Evolutionary conservation across 371 early-diverging fungal genomes (phyloP), one percentile per base, ranked within the genome.

Genomic region (Rhizopus stolonifer): DNA sequence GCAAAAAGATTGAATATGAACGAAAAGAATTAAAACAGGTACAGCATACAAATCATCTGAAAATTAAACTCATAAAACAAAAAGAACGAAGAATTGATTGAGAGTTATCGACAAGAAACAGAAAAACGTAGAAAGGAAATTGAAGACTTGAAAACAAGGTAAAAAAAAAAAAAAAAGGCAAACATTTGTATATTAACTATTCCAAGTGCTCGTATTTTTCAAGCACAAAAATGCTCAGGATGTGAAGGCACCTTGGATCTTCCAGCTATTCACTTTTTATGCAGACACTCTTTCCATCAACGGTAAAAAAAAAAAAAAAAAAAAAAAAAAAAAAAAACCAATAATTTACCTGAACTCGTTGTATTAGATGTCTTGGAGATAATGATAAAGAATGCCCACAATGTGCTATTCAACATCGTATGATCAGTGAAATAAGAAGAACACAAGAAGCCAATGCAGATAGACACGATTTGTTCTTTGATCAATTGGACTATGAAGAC

Each of bases 251-350:
- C 85, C 29, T 71, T 97, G 33, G 94, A 95, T 55, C 63, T 97
- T 38, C 98, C 98, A 0, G 86, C 89, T 15, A 78, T 95, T 0
- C 94, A 95, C 62, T 97, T 95, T 61, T 65, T 94, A 57, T 97
- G 98, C 74, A 80, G 86, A 47, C 96, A 97, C 51, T 91, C 94
- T 38, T 97, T 85, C 60, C 98, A 97, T 72, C 89, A 88, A 58
- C 73, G 93, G 70, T 94, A 81, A 43, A 24, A 38, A 39, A 46
- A 15, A 56, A 18, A 38, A 22, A 17, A n/a, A n/a, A n/a, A n/a
- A n/a, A n/a, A n/a, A n/a, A n/a, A n/a, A n/a, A n/a, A n/a, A n/a
- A n/a, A n/a, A n/a, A n/a, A n/a, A n/a, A n/a, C n/a, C n/a, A n/a
- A n/a, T n/a, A n/a, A n/a, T n/a, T n/a, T n/a, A n/a, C n/a, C n/a